Conservation (phyloP, 2,329 filamentous ascomycete genomes). For the Microdochium bolleyi region DNA sequence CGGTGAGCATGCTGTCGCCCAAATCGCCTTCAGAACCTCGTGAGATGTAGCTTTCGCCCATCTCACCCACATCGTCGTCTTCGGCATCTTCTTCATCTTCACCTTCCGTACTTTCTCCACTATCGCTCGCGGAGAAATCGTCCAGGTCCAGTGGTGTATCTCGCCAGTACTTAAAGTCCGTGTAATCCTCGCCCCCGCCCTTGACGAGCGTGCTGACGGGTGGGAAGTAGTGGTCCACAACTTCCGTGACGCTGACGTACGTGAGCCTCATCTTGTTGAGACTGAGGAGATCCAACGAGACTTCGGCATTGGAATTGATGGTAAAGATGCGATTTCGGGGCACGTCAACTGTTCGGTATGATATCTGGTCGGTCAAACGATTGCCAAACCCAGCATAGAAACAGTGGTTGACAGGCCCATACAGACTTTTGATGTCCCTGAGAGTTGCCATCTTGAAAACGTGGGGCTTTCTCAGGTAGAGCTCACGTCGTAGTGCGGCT, state of each 20-base stretch:
- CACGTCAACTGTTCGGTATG: constrained; percentile 92
- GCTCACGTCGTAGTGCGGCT: constrained; percentile 81
- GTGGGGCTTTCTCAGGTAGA: constrained; percentile 93
- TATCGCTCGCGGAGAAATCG: constrained; percentile 82
- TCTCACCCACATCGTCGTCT: constrained; percentile 34
- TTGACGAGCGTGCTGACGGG: constrained; percentile 81
- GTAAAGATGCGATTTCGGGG: constrained; percentile 93
- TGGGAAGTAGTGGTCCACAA: constrained; percentile 97
- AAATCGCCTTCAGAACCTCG: constrained; percentile 23
- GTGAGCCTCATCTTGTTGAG: constrained; percentile 94
- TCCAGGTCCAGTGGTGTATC: constrained; percentile 76
- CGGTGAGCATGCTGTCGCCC: constrained; percentile 30
- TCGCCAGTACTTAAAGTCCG: constrained; percentile 96
- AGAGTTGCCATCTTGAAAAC: constrained; percentile 99
- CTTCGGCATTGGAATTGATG: constrained; percentile 96
- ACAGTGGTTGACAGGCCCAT: constrained; percentile 66
- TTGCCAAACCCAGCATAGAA: constrained; percentile 99
- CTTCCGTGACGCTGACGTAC: constrained; percentile 93
- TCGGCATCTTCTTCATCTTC: constrained; percentile 33
- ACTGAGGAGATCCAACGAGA: constrained; percentile 80
- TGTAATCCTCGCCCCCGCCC: constrained; percentile 87
- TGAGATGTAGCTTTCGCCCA: constrained; percentile 36
- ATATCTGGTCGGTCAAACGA: constrained; percentile 89
- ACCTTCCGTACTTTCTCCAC: constrained; percentile 28
- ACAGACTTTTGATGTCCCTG: constrained; percentile 85